Evolutionary conservation across 129 eudicot genomes (phyloP), one percentile per base, ranked within the genome.

Genomic region (Chrysanthemum lavandulifolium): DNA sequence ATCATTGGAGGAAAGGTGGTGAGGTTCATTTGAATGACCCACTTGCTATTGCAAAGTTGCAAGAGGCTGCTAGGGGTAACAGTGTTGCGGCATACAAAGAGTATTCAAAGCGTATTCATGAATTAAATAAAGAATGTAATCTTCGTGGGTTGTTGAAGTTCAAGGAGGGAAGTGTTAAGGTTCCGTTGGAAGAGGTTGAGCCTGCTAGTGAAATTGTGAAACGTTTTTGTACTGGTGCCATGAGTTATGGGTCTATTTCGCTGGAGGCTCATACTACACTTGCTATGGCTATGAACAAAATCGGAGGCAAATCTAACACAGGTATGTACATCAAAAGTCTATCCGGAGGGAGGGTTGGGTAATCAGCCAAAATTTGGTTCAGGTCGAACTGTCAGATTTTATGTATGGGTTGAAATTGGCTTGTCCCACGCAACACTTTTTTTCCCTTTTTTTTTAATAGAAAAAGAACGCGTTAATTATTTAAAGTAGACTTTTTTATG

Each of bases 161-260:
- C 59, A 95, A 95, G 66, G 94, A 86, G 71, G 86, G 65, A 5
- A 80, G 56, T 10, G 80, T 51, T 18, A 85, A 80, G 81, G 83
- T 95, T 71, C 94, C 94, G 29, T 58, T 95, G 81, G 99, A 95
- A 31, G 99, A 95, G 75, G 99, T 95, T 13, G 97, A 95, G 79
- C 90, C 99, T 3, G 99, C 97, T 2, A 90, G 97, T 81, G 99
- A 95, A 78, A 95, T 95, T 60, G 99, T 95, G 61, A 95, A 95
- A 73, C 86, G 99, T 31, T 95, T 95, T 67, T 84, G 93, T 75
- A 95, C 99, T 13, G 99, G 99, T 63, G 99, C 99, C 57, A 95
- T 95, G 99, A 95, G 99, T 80, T 95, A 95, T 48, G 99, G 99
- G 0, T 95, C 99, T 15, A 95, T 95, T 47, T 95, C 99, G 12